A percentile compares a stretch with the other conserved stretches of the same genome.
phyloP scores from a whole-genome alignment of 2,329 filamentous ascomycete species.

The Pyricularia sp. region DNA sequence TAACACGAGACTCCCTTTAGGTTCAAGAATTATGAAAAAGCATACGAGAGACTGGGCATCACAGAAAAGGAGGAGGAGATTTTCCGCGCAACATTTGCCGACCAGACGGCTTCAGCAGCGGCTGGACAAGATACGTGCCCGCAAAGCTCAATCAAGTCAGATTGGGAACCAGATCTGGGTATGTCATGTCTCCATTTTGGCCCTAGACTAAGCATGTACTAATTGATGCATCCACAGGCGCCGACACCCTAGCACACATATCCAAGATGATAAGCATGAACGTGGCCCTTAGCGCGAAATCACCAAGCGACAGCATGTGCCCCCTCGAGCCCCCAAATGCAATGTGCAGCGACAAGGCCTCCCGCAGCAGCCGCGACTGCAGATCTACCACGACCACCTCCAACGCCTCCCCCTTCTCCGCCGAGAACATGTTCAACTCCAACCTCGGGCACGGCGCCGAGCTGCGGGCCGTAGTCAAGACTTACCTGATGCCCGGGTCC shows the following conservation, averaged over 20 bases:
- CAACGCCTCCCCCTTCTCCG: not conserved
- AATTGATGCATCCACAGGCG: conserved; percentile 11
- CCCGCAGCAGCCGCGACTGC: not conserved
- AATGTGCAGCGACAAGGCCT: conserved; percentile 4
- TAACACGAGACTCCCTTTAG: conserved; percentile 13
- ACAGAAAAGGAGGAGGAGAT: conserved; percentile 16
- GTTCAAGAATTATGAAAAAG: conserved; percentile 33
- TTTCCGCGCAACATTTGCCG: not conserved
- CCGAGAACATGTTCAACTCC: conserved; percentile 11
- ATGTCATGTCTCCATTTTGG: conserved; percentile 6
- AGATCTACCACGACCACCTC: not conserved
- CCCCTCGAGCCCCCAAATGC: conserved; percentile 5
- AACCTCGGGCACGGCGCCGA: conserved; percentile 15
- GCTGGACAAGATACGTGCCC: conserved; percentile 10
- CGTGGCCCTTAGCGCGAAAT: conserved; percentile 15
- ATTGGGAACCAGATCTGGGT: conserved; percentile 24
- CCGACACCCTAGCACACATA: conserved; percentile 23
- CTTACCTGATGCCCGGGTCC: conserved; percentile 29
- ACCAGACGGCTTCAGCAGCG: conserved; percentile 3
- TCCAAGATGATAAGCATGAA: conserved; percentile 21
- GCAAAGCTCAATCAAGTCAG: not conserved
- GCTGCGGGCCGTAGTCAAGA: conserved; percentile 28
- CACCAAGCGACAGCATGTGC: not conserved
- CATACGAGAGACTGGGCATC: conserved; percentile 13
- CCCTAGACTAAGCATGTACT: not conserved